Conservation (phyloP, 371 early-diverging fungal species). For the Mucor saturninus region DNA sequence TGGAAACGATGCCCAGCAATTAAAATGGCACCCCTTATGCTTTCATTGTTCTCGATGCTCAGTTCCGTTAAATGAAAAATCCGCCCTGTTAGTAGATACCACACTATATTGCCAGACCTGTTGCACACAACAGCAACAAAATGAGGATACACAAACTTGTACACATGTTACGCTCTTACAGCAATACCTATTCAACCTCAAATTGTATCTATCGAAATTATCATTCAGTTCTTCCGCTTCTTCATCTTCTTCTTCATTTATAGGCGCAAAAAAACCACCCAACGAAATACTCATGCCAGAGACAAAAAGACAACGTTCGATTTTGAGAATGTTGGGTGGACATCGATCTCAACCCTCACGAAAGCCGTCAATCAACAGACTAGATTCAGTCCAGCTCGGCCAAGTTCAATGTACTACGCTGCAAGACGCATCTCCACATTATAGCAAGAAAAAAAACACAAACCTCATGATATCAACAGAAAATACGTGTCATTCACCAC, state of each 20-base stretch:
- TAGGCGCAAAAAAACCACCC: constrained; percentile 9
- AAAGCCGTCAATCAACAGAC: not conserved
- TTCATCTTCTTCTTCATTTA: not conserved
- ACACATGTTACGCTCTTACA: constrained; percentile 5
- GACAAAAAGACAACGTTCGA: constrained; percentile 15
- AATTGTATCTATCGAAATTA: not conserved
- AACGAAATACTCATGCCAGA: constrained; percentile 11
- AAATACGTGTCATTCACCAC: not conserved
- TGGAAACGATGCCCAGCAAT: not conserved
- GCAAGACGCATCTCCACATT: not conserved
- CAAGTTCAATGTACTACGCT: constrained; percentile 14
- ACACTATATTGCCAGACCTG: constrained; percentile 16
- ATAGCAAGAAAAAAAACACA: constrained; percentile 2
- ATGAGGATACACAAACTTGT: not conserved
- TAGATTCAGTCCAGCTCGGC: constrained; percentile 10
- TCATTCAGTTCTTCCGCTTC: constrained; percentile 1
- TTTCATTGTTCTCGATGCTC: constrained; percentile 71
- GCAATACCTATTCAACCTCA: constrained; percentile 1
- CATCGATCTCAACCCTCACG: not conserved
- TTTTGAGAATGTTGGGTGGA: constrained; percentile 9
- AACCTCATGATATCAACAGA: constrained; percentile 4
- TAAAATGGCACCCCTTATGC: constrained; percentile 78
- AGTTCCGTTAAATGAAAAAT: constrained; percentile 42
- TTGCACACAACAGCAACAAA: not conserved
- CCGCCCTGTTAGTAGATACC: not conserved